Evolutionary conservation across 192 early-diverging fungal genomes (phyloP).

Genomic region (Geranomyces michiganensis): DNA sequence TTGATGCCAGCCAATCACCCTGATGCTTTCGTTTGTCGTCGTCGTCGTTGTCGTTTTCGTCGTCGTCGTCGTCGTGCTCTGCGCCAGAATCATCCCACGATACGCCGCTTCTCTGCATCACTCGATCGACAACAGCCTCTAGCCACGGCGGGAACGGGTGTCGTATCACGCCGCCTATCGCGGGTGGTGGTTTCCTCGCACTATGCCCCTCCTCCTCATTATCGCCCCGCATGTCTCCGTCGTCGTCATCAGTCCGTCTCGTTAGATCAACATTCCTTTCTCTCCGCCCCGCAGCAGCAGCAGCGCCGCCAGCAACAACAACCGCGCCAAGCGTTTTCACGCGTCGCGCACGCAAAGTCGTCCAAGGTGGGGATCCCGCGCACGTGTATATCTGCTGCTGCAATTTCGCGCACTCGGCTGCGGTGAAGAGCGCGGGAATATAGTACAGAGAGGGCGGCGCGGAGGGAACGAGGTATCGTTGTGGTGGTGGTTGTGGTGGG

Average conservation of each 20-base stretch:
- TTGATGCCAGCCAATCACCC: not conserved
- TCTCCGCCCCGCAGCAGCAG: not conserved
- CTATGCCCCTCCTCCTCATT: too few species aligned
- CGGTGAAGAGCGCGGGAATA: conserved; percentile 36
- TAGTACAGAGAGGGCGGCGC: conserved; percentile 33
- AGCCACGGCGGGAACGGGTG: conserved; percentile 39
- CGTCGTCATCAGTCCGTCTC: too few species aligned
- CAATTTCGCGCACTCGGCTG: conserved; percentile 5
- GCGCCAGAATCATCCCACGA: conserved; percentile 3
- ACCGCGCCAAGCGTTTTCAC: conserved; percentile 3
- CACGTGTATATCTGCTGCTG: conserved; percentile 13
- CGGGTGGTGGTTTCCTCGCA: too few species aligned
- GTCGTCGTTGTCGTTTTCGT: too few species aligned
- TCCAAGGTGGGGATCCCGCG: conserved; percentile 26
- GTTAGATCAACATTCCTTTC: too few species aligned
- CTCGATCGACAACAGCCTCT: conserved; percentile 7
- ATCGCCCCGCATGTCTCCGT: not conserved
- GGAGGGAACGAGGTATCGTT: conserved; percentile 4
- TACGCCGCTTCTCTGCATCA: conserved; percentile 15
- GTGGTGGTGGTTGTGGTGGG: not conserved
- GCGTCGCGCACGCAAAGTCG: conserved; percentile 36
- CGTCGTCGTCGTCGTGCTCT: too few species aligned
- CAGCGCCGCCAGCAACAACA: not conserved
- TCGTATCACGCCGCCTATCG: not conserved
- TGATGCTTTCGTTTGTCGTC: not conserved